These are phyloP conservation scores for Tolypocladium album DNA, from an alignment of 2,329 filamentous ascomycete species.

Conservation along the genomic window DNA sequence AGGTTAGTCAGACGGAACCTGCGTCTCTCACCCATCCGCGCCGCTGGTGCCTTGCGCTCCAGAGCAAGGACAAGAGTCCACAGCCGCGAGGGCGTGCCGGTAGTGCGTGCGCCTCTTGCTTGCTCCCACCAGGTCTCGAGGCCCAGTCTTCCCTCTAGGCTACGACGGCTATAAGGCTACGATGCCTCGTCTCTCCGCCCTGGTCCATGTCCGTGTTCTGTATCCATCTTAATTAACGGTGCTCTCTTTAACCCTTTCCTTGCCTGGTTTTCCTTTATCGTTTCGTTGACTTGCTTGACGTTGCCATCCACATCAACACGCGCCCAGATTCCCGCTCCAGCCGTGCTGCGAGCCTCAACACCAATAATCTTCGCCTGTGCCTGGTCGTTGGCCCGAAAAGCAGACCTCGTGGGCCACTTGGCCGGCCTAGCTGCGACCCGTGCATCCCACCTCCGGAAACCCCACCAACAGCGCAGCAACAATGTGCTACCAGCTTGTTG, in stretches of 20 bases:
- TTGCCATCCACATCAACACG: background rate
- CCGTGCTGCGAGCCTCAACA: background rate
- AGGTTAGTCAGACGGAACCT: constrained; percentile 18
- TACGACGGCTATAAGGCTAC: constrained; percentile 39
- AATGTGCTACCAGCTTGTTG: constrained; percentile 84
- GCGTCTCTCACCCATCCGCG: constrained; percentile 9
- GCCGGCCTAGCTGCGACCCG: background rate
- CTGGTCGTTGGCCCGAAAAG: background rate
- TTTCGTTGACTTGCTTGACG: constrained; percentile 2
- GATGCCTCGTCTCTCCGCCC: constrained; percentile 30
- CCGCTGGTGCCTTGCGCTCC: constrained; percentile 17
- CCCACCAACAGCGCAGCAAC: constrained; percentile 2
- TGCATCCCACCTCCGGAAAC: background rate
- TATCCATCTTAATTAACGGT: constrained; percentile 8
- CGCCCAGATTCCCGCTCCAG: background rate
- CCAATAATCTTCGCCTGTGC: background rate
- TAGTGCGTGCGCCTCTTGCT: background rate
- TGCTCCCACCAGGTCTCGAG: background rate
- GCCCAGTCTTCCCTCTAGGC: constrained; percentile 1
- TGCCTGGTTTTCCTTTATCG: constrained; percentile 3
- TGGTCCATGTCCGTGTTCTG: constrained; percentile 14
- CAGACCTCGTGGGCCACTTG: background rate
- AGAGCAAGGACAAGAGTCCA: background rate
- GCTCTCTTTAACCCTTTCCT: constrained; percentile 8
- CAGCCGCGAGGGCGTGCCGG: background rate